Conservation (phyloP, 1,284 basidiomycete species). For the Xerocomus minutiporus region DNA sequence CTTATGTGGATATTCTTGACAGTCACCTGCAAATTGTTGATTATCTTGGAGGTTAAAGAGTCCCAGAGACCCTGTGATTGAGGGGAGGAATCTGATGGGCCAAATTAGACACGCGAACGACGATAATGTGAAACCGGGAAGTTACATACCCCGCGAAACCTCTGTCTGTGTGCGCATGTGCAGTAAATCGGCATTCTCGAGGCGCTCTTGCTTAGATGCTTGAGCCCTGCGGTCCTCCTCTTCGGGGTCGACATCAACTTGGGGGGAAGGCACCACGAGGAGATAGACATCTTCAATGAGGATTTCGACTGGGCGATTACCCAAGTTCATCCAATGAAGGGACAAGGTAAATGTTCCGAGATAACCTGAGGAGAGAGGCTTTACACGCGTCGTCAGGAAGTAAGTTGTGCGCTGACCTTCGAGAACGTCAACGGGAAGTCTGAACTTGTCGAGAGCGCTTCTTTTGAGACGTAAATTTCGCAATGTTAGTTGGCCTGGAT, state of each 20-base stretch:
- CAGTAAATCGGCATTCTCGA: conserved; percentile 86
- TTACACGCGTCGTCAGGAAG: neutral
- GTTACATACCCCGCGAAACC: conserved; percentile 41
- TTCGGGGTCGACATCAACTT: conserved; percentile 69
- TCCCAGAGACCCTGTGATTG: conserved; percentile 81
- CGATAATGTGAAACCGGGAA: conserved; percentile 1
- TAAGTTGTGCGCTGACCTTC: conserved; percentile 56
- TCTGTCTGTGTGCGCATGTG: conserved; percentile 67
- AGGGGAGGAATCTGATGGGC: conserved; percentile 50
- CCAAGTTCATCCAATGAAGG: conserved; percentile 94
- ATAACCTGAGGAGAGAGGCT: conserved; percentile 57
- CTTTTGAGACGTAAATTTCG: conserved; percentile 86
- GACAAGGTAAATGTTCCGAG: conserved; percentile 90
- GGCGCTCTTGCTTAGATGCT: conserved; percentile 83
- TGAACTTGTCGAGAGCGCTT: conserved; percentile 93
- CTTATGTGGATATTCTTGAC: conserved; percentile 94
- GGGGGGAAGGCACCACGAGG: conserved; percentile 82
- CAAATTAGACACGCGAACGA: conserved; percentile 1
- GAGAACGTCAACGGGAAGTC: conserved; percentile 92
- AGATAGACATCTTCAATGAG: conserved; percentile 94
- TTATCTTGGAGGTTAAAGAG: conserved; percentile 85
- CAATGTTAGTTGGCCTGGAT: conserved; percentile 77
- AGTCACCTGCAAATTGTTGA: conserved; percentile 96
- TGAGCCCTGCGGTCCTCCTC: conserved; percentile 85
- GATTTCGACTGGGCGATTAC: conserved; percentile 90